Evolutionary conservation across 192 early-diverging fungal genomes (phyloP), one percentile per base, ranked within the genome.

Genomic region (Coemansia sp.): DNA sequence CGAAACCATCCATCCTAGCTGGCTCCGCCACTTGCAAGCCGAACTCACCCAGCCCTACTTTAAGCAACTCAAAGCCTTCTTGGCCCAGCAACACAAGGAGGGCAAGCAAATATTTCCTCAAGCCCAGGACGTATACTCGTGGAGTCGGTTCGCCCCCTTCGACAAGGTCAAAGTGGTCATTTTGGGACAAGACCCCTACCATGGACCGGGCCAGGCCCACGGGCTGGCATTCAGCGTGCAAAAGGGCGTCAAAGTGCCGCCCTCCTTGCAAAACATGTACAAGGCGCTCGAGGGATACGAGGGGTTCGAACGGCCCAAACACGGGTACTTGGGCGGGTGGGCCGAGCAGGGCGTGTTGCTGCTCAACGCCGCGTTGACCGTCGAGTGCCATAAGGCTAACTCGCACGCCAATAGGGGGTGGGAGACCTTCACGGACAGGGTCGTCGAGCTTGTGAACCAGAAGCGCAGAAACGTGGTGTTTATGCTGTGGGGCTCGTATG

Each of bases 211-310:
- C 41, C 91, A 93, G 66, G 93, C 94, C 4, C 93, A 94, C 56
- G 94, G 93, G 2, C 76, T 96, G 30, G 92, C 89, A 63, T 96
- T 98, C 63, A 93, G 91, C 57, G 96, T 98, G 37, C 65, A 78
- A 32, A 85, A 86, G 32, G 86, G 85, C 5, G 87, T 97, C 1
- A 61, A 54, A 5, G 56, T 69, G 6, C 96, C 96, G 28, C 96
- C 94, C 28, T 94, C 93, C 11, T 82, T 98, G 23, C 56, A 83
- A 20, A 98, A 98, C 74, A 98, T 98, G 64, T 97, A 87, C 76
- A 87, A 85, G 58, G 90, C 84, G 26, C 67, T 98, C 9, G 62
- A 84, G 31, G 93, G 94, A 58, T 82, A 85, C 31, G 84, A 86
- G 9, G 42, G 49, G 10, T 96, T 95, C 23, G 37, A 56, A 16